phyloP scores from a whole-genome alignment of 2,329 filamentous ascomycete species.

The Diaporthe sp. region DNA sequence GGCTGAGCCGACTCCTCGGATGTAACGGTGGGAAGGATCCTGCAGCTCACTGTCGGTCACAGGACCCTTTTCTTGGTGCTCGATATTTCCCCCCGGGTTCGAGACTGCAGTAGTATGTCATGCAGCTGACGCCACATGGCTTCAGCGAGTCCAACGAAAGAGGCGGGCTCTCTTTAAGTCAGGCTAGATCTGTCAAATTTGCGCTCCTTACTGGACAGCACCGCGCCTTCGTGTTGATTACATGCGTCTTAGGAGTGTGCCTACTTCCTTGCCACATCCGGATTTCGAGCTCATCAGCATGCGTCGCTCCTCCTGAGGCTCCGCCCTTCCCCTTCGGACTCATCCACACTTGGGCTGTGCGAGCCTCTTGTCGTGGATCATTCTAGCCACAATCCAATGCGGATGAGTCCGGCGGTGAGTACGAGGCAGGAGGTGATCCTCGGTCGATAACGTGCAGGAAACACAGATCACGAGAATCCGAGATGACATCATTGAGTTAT shows the following conservation, averaged over 20 bases:
- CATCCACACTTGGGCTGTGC: neutral
- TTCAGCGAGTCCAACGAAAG: neutral
- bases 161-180: neutral
- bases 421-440: neutral
- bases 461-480: constrained; percentile 6
- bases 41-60: neutral
- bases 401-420: constrained; percentile 7
- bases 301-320: neutral
- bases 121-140: constrained; percentile 24
- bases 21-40: constrained; percentile 18
- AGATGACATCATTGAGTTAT: constrained; percentile 10
- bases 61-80: constrained; percentile 9
- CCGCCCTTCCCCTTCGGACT: constrained; percentile 10
- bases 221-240: constrained; percentile 12
- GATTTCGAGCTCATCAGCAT: neutral
- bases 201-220: neutral
- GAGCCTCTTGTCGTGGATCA: neutral
- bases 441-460: neutral
- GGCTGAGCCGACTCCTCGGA: constrained; percentile 22
- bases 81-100: neutral
- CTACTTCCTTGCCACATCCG: neutral
- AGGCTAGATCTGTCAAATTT: neutral
- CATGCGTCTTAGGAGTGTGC: constrained; percentile 17
- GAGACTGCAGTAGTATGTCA: constrained; percentile 20
- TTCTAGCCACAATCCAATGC: neutral